Evolutionary conservation across 202 grass and related monocot species (phyloP), one percentile per base, ranked within the genome.

Genomic region (Hordeum pubiflorum): DNA sequence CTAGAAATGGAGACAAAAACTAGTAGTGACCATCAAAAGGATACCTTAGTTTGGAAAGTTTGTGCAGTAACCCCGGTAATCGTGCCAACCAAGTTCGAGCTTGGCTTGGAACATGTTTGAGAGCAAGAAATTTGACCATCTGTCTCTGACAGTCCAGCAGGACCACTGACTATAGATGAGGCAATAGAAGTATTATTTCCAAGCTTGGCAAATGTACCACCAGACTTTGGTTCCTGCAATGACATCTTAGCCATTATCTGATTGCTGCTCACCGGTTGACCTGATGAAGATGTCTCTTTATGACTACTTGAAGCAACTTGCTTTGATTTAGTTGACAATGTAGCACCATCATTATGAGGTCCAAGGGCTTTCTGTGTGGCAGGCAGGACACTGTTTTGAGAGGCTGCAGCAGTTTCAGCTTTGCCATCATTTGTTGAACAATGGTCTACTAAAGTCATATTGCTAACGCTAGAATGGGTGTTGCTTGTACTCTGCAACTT

Each of bases 341-440:
- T 22, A 74, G 9, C 79, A 15, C 3, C 29, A 79, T 74, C 32
- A 66, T 36, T 82, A 74, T 2, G 74, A 79, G 68, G 33, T 63
- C 2, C 24, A 38, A 32, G 54, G 75, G 43, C 27, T 65, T 83
- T 54, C 72, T 87, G 76, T 63, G 17, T 2, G 12, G 55, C 39
- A 72, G 80, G 39, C 36, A 64, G 3, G 14, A 3, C 32, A 70
- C 36, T 69, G 41, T 55, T 75, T 37, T 63, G 75, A 13, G 76
- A 63, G 15, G 36, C 27, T 58, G 62, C 56, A 34, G 34, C 5
- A 58, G 38, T 37, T 90, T 72, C 76, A 69, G 75, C 36, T 82
- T 86, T 89, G 20, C 59, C 56, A 41, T 32, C 76, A 58, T 80
- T 80, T 44, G 69, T 86, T 71, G 70, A 83, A 33, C 27, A 76